Base-by-base conservation (phyloP, 1,139 yeast species). In the Blastobotrys proliferans region DNA sequence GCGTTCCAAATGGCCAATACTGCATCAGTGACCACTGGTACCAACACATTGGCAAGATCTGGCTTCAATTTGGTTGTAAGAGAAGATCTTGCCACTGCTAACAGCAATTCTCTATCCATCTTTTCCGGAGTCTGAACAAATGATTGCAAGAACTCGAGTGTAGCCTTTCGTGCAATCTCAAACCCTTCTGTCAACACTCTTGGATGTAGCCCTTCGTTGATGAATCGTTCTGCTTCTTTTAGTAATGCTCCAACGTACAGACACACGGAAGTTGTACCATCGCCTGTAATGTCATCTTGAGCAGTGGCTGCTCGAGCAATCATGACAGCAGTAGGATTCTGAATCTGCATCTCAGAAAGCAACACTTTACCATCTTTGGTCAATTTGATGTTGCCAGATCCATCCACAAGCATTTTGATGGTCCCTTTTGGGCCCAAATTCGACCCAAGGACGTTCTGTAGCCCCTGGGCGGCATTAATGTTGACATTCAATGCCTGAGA, bases 291-390 rank as follows among this genome's bases (percentile, higher is more conserved):
- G 64, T 92, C 98, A 65, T 92, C 99, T 67, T 92, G 99, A 0
- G 98, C 97, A 38, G 96, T 81, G 43, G 99, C 99, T 9, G 97
- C 98, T 52, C 97, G 76, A 3, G 98, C 73, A 70, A 92, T 92
- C 95, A 94, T 85, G 28, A 92, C 95, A 0, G 99, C 99, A 2
- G 99, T 94, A n/a, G 99, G 99, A 54, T 92, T 92, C 65, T 92
- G 97, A 64, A 92, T 94, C 68, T 94, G 99, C 99, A 92, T 92
- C 62, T 92, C 98, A 22, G 87, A 78, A 49, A 92, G 71, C 51
- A 92, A 72, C 11, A 94, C 97, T 61, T 92, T 90, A 46, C 99
- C 99, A 66, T 92, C 99, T 63, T 92, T 92, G 48, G 99, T 92
- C 57, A 92, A 77, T 67, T 92, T 94, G 64, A 92, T 83, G 58